Evolutionary conservation across 768 basidiomycete species (phyloP), one percentile per base, ranked within the genome.

Genomic region (Auriscalpium vulgare): DNA sequence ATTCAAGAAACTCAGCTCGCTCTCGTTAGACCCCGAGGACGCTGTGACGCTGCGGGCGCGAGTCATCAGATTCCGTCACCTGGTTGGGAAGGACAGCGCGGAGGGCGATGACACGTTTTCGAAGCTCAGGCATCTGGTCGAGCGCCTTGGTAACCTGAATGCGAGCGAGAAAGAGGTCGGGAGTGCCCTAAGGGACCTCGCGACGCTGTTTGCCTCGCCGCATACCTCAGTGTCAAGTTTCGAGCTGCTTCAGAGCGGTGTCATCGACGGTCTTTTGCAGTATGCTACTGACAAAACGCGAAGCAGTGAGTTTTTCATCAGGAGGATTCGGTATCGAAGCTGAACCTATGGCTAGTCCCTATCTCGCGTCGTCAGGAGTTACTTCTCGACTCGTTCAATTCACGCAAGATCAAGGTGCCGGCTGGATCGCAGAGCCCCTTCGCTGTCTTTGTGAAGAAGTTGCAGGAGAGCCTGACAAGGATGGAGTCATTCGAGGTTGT

Each of bases 401-500:
- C 74, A 29, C 78, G 80, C 44, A 74, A 76, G 59, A 68, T 73
- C 29, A 82, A 77, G 61, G 70, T 67, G 8, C 56, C 78, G 53
- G 72, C 57, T 38, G 67, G 69, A 51, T 72, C 65, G 21, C 84
- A 80, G 68, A 84, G 78, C 8, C 83, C 82, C 0, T 83, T 97
- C 44, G 70, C 84, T 2, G 78, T 87, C 10, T 80, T 99, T 37
- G 92, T 98, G 53, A 97, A 95, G 78, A 94, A 95, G 62, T 71
- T 99, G 37, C 97, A 98, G 69, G 97, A 99, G 71, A 91, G 88
- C 67, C 71, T 99, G 21, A 97, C 97, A 10, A 76, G 93, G 62
- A 88, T 97, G 84, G 97, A 99, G 67, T 85, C 85, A 13, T 98
- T 97, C 60, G 94, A 98, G 43, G 97, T 99, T 8, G 82, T 89